Conservation (phyloP, 768 basidiomycete genomes). For the Suillus subluteus region DNA sequence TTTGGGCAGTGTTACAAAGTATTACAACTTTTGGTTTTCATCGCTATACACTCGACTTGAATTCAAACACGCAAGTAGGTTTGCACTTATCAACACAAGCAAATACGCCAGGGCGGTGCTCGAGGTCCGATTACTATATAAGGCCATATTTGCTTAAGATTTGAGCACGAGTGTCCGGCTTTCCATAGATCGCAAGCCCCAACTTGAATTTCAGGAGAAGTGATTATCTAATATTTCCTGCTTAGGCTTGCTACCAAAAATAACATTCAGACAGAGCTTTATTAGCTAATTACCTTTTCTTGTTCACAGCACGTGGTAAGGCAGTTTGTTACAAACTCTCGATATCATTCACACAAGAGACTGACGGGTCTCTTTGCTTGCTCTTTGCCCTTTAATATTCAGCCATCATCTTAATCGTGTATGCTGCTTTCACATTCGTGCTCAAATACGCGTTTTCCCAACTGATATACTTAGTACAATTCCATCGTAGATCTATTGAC, state of each 20-base stretch:
- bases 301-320: background rate
- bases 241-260: background rate
- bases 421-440: background rate
- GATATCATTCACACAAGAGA: background rate
- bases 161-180: too few species aligned
- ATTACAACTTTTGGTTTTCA: too few species aligned
- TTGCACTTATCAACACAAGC: too few species aligned
- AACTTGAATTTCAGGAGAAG: slow-evolving; percentile 9
- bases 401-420: background rate
- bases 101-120: too few species aligned
- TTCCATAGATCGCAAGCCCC: slow-evolving; percentile 15
- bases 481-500: background rate
- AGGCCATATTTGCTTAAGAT: too few species aligned
- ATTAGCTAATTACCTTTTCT: background rate
- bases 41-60: too few species aligned
- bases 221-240: slow-evolving; percentile 26
- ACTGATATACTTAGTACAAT: background rate
- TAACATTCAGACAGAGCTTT: background rate
- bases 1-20: too few species aligned
- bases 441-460: background rate
- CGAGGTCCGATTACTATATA: too few species aligned
- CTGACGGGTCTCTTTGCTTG: background rate
- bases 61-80: too few species aligned
- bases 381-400: background rate
- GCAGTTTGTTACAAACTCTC: background rate